A percentile compares a stretch with the other conserved stretches of the same genome.
These are phyloP conservation scores for Heliocybe sulcata DNA, from an alignment of 1,284 basidiomycete species.

Conservation along the genomic window DNA sequence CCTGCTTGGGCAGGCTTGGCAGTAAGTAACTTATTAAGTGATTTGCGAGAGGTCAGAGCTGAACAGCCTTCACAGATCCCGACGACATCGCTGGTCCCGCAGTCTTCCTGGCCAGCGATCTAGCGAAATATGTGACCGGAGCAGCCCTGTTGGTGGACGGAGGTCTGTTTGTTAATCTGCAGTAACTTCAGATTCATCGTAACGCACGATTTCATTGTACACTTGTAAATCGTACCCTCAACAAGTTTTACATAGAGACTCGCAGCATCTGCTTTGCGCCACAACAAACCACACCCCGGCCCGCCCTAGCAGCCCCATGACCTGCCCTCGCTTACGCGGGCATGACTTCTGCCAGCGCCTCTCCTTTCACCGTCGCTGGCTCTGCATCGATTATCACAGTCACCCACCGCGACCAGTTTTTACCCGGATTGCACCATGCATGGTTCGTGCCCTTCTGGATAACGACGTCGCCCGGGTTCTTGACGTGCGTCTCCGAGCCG, in stretches of 20 bases:
- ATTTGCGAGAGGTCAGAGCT: too few relatives aligned
- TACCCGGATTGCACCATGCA: constrained; percentile 53
- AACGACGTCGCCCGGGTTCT: constrained; percentile 48
- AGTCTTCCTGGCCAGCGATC: constrained; percentile 69
- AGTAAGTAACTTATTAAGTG: constrained; percentile 23
- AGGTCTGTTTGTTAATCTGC: constrained; percentile 74
- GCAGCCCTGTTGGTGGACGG: constrained; percentile 71
- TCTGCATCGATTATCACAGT: constrained; percentile 47
- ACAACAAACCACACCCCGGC: too few relatives aligned
- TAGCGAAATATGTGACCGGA: constrained; percentile 71
- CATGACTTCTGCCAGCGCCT: constrained; percentile 22
- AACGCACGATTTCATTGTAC: background rate
- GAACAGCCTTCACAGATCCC: constrained; percentile 43
- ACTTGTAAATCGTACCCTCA: background rate
- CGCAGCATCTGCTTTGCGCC: too few relatives aligned
- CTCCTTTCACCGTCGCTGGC: constrained; percentile 40
- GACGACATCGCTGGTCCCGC: constrained; percentile 75
- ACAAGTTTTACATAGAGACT: too few relatives aligned
- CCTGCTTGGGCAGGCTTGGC: constrained; percentile 64
- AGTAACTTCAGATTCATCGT: constrained; percentile 27
- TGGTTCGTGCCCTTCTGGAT: constrained; percentile 55
- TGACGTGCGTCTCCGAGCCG: constrained; percentile 44
- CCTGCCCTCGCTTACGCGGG: background rate
- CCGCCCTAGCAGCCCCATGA: too few relatives aligned
- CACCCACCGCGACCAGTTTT: constrained; percentile 44